A percentile compares a stretch with the other conserved stretches of the same genome.
Evolutionary conservation across 1,284 basidiomycete genomes (phyloP).

Genomic region (Hymenochaete sp.): DNA sequence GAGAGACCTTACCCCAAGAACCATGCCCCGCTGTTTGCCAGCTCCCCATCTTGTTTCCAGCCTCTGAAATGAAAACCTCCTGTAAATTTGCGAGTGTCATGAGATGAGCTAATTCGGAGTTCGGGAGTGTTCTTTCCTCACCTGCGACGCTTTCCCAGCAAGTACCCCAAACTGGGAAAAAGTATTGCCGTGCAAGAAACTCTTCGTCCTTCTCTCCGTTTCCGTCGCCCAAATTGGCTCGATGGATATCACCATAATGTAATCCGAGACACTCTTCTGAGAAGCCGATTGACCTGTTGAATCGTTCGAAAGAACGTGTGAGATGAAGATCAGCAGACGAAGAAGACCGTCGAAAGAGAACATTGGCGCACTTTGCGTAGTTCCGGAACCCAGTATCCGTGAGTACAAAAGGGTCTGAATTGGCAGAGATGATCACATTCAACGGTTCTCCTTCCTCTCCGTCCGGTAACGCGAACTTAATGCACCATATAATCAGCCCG

Average conservation of each 20-base stretch:
- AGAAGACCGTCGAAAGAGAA: too few species aligned
- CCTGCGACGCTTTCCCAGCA: constrained; percentile 40
- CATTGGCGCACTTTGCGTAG: constrained; percentile 35
- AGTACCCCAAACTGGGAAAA: constrained; percentile 36
- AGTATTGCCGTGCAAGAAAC: constrained; percentile 35
- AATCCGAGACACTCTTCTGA: constrained; percentile 39
- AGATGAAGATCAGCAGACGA: neutral
- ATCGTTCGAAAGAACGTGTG: neutral
- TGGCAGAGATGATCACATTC: constrained; percentile 39
- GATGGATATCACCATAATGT: constrained; percentile 36
- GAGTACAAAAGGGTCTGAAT: constrained; percentile 36
- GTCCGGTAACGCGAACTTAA: constrained; percentile 54
- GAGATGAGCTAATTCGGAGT: neutral
- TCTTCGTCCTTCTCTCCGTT: constrained; percentile 33
- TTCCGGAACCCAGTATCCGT: constrained; percentile 32
- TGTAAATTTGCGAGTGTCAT: constrained; percentile 3
- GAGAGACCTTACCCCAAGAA: constrained; percentile 32
- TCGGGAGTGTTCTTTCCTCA: neutral
- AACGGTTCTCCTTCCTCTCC: constrained; percentile 36
- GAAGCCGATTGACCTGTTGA: constrained; percentile 59
- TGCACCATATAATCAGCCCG: constrained; percentile 2
- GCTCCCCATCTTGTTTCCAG: constrained; percentile 39
- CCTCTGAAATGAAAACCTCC: constrained; percentile 42
- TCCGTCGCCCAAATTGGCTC: constrained; percentile 40
- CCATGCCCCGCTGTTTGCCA: constrained; percentile 37